Evolutionary conservation across 352 stramenopile species (phyloP), one percentile per base, ranked within the genome.

Genomic region (Thraustotheca clavata): DNA sequence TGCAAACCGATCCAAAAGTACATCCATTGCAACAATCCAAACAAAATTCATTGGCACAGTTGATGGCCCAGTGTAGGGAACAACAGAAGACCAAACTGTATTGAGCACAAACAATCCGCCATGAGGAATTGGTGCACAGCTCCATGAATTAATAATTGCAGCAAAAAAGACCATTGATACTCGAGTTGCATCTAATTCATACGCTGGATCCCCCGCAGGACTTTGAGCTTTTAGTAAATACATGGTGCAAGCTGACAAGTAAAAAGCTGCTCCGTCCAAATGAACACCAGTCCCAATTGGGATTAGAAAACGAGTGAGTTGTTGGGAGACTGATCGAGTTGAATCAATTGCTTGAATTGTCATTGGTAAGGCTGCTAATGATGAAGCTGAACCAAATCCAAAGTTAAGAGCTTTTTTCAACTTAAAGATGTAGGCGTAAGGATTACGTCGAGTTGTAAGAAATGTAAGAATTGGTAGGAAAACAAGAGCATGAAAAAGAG

Each of bases 201-300:
- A 52, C 24, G 31, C 34, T 11, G 43, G 43, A 22, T 55, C 34
- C 29, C 36, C 39, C 6, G 2, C 12, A 16, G 20, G 14, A 8
- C 14, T 20, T 34, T 63, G 55, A 4, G 38, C 55, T n/a, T 39
- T 46, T 14, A 54, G n/a, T 0, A 63, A 27, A 31, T 40, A 63
- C 26, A 63, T 29, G 1, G 35, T 34, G 1, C 55, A 63, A 16
- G 38, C 55, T 27, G 76, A 71, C 29, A 93, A 67, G 55, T 93
- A 93, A 26, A 93, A 79, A 12, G 78, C 81, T 29, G 81, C 86
- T 24, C 83, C 83, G 63, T 82, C 83, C 79, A 86, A 88, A 69
- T 91, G 80, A 24, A 93, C 61, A 33, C 74, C 74, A 2, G 76
- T 76, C 24, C 78, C 79, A 34, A 88, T 76, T 0, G 79, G 79